Percentiles rank a stretch among this genome's conserved stretches.
These are phyloP conservation scores for Agrocybe chaxingu DNA, from an alignment of 768 basidiomycete species.

Conservation along the genomic window DNA sequence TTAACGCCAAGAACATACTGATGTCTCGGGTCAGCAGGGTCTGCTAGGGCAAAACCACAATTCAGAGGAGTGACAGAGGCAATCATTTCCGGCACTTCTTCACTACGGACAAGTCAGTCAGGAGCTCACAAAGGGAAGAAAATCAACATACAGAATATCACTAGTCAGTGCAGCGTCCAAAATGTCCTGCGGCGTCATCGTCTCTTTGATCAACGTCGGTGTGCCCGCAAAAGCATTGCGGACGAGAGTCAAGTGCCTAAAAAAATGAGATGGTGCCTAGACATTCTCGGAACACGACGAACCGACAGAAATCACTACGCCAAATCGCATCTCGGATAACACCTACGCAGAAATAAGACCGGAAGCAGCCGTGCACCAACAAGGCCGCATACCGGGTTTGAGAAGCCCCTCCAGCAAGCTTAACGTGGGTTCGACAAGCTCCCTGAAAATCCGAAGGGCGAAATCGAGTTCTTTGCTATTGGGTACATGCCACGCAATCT, in stretches of 20 bases:
- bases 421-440: constrained; percentile 64
- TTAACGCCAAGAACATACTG: constrained; percentile 56
- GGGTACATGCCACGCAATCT: constrained; percentile 82
- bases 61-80: constrained; percentile 56
- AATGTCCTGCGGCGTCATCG: constrained; percentile 47
- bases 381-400: constrained; percentile 37
- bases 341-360: constrained; percentile 25
- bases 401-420: constrained; percentile 54
- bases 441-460: constrained; percentile 63
- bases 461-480: constrained; percentile 69
- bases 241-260: constrained; percentile 66
- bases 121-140: not conserved
- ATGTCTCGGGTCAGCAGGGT: constrained; percentile 63
- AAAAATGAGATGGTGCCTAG: not conserved
- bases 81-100: constrained; percentile 79
- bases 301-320: constrained; percentile 88
- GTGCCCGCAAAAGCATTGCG: constrained; percentile 75
- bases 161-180: constrained; percentile 41
- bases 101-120: constrained; percentile 32
- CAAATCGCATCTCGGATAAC: constrained; percentile 56
- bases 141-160: constrained; percentile 60
- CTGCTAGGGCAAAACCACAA: constrained; percentile 65
- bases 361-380: not conserved
- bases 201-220: constrained; percentile 60
- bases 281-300: constrained; percentile 16